Base-by-base conservation (phyloP, 78 protist species). In the Tieghemostelium lacteum region DNA sequence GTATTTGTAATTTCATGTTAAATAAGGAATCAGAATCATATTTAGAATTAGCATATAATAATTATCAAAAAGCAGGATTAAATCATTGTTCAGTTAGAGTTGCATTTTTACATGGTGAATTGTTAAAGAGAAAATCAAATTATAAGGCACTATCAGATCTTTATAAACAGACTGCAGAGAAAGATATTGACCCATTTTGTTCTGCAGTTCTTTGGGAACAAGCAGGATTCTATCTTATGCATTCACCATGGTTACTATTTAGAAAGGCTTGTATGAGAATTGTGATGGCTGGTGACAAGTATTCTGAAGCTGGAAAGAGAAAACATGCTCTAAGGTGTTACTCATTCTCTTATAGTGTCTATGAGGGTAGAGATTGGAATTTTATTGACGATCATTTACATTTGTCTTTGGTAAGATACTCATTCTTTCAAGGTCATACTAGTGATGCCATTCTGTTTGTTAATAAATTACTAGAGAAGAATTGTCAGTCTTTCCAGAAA, bases 321-420 rank as follows among this genome's bases (percentile, higher is more conserved):
- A 83, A 83, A 24, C 91, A 83, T 69, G 91, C 91, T 19, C 42
- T 83, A 1, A 40, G 91, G 7, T 83, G 91, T 57, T 83, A 58
- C 16, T 58, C 78, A n/a, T 83, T 83, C 55, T 52, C 91, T 0
- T 83, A 83, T 45, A 54, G 66, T 20, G 78, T 69, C 7, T 83
- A 83, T 33, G 91, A 83, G 49, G 76, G 91, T 69, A 49, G 91
- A 17, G 91, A 83, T 45, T 83, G 91, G 91, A 83, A 69, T 52
- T 55, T 40, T 24, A 83, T 83, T 12, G 78, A 83, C 39, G 91
- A 83, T 40, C 91, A 83, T 83, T 65, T 83, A 8, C 91, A 83
- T 58, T 33, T 83, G 14, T 69, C 91, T 6, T 69, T 83, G 71
- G 91, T 83, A 16, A 16, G 91, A 19, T 83, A 83, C 52, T 83